Evolutionary conservation across 176 grass and related monocot genomes (phyloP), one percentile per base, ranked within the genome.

Genomic region (Hordeum vulgare): DNA sequence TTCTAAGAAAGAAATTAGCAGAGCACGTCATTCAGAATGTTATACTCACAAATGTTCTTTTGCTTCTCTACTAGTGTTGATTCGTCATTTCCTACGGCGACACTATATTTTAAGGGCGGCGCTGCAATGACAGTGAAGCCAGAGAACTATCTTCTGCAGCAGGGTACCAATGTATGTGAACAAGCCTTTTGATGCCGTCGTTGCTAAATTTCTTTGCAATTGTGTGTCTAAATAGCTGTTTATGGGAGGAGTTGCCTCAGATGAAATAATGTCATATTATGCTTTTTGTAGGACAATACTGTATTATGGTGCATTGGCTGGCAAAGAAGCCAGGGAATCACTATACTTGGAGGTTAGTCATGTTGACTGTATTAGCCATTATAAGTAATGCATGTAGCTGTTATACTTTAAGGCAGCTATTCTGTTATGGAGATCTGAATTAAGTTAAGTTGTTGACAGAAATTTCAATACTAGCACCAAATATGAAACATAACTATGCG

Each of bases 281-380:
- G 61, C 9, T 72, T 85, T 96, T 85, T 96, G 66, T 86, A 99
- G 96, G 96, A 87, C 18, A 90, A 88, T 86, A 79, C 51, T 71
- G 83, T 85, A 72, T 54, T 92, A 76, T 99, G 96, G 96, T 99
- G 96, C 81, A 94, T 99, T 84, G 96, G 96, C 56, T 99, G 96
- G 96, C 93, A 92, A 90, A 99, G 84, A 64, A 99, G 90, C 78
- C 87, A 95, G 87, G 91, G 89, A 58, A 92, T 90, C 81, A 99
- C 85, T 81, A 96, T 99, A 83, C 75, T 99, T 4, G 96, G 96
- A 99, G 96, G 96, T 99, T 87, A 81, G 80, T 61, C 69, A 31
- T 81, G 27, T 84, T 45, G 58, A 64, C 45, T 58, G 42, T 37
- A 62, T 62, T 76, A 61, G 39, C 8, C 33, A 62, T 53, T 68